Base-by-base conservation (phyloP, 768 basidiomycete genomes). In the Boletellus ananas region DNA sequence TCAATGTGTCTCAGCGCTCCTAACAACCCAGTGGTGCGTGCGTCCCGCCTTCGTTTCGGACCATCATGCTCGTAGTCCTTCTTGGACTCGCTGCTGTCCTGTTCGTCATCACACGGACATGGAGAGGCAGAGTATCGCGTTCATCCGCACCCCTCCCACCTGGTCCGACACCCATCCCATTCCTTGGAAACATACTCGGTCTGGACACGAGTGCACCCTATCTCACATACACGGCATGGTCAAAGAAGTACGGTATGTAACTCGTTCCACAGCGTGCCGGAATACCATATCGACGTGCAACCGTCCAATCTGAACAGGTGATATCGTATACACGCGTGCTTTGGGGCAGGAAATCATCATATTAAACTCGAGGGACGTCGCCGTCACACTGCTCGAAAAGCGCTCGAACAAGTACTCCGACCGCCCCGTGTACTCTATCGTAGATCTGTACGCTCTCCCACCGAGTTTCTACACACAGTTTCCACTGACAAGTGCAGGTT, bases 401-500 rank as follows among this genome's bases (percentile, higher is more conserved):
- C 72, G 77, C 27, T 75, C 79, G 40, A 59, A 73, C 10, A 76
- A 77, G 18, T 82, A 81, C 58, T 82, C 78, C 40, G 54, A 56
- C 42, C 43, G 59, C 7, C 46, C 61, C 9, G 11, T 11, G 3
- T 39, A 33, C 11, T 18, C 46, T 17, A 16, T n/a, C 13, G 44
- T 45, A 7, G 47, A 47, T 1, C 5, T 60, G 61, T 52, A 27
- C 25, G 53, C 48, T 12, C 7, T 35, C 12, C 43, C 13, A n/a
- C 18, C 3, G 23, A 6, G 23, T 14, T 3, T 9, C 9, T 27
- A 11, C 21, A n/a, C 36, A 9, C 16, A 2, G n/a, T 25, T 34
- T 34, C 4, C 29, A 9, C 18, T 44, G n/a, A 46, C 4, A 5
- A 10, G 2, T 11, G 11, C 17, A 64, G 60, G 23, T 61, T 67